Evolutionary conservation across 176 grass and related monocot genomes (phyloP), one percentile per base, ranked within the genome.

Genomic region (Oryza glaberrima): DNA sequence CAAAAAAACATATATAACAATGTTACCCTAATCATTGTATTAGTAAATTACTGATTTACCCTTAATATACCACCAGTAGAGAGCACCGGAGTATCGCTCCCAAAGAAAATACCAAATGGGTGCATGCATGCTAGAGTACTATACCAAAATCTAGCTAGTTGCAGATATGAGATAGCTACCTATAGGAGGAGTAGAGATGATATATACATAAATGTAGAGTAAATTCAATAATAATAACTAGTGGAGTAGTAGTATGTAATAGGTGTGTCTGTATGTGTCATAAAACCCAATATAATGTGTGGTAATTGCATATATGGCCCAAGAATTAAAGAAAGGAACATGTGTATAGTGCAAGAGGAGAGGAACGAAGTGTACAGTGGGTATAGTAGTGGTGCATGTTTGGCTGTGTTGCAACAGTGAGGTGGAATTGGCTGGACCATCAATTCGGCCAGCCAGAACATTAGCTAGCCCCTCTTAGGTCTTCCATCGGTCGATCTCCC

Each of bases 361-460:
- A 54, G 51, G 34, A 35, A 35, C 3, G 35, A 20, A 56, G 19
- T 58, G 7, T 58, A 58, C 54, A 58, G 19, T 58, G 6, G 6
- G 19, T 54, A 49, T 7, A 81, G 20, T 36, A 60, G 6, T 44
- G 10, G 17, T 44, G 19, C 40, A 63, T 47, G 70, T 64, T 74
- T 35, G 34, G 65, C 7, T 72, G 67, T 78, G 51, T 77, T 17
- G 5, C 38, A 7, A 12, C 4, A 12, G 54, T 76, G 22, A 85
- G 88, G 77, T 85, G 82, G 88, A 85, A 81, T 85, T 85, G 72
- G 88, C 65, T 89, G 88, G 82, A 89, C 77, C 83, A 89, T 89
- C 82, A 85, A 89, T 89, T 85, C 77, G 34, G 77, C 88, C 88
- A 85, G 88, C 70, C 65, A 13, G 26, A 69, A 30, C 48, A 77